Evolutionary conservation across 1,139 yeast species (phyloP), one percentile per base, ranked within the genome.

Genomic region (Saccharomycopsis crataegensis): DNA sequence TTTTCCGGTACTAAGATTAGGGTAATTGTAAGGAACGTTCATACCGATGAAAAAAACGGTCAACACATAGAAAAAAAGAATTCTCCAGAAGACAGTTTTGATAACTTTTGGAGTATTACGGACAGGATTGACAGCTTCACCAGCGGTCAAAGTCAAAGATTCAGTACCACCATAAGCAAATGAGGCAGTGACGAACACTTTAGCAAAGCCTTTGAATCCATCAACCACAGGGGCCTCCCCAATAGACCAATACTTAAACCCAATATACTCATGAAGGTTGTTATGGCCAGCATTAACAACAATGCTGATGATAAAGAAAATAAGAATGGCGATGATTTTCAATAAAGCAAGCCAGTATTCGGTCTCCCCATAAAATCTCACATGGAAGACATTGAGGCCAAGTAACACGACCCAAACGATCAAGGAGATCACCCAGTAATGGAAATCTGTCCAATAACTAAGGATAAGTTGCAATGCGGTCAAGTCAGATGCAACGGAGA

Each of bases 101-200:
- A 82, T 75, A 34, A 81, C 80, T 58, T 74, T 75, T 32, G 84
- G 86, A 61, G 83, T 79, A 40, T 76, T 74, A 59, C 76, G 71
- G 2, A 72, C 66, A 1, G 89, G 89, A 62, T 80, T 79, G 58
- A 72, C 71, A 41, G 83, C 77, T 66, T 83, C 87, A 36, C 85
- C 89, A 8, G 85, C 83, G 3, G 88, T 80, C 58, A 83, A 72
- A 17, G 84, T 78, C 51, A 83, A 76, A 8, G 80, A 72, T 64
- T 83, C 89, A 3, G 83, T 76, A 48, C 89, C 88, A 59, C 87
- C 87, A 62, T 76, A 81, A 6, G 87, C 83, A 65, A 80, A 82
- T 33, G 84, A 73, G 1, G 89, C 85, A 22, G 85, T 77, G 43
- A 82, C 75, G 63, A 77, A 64, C 58, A 72, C 45, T 50, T 66